phyloP scores from a whole-genome alignment of 1,284 basidiomycete genomes.

The Ceratobasidium theobromae region DNA sequence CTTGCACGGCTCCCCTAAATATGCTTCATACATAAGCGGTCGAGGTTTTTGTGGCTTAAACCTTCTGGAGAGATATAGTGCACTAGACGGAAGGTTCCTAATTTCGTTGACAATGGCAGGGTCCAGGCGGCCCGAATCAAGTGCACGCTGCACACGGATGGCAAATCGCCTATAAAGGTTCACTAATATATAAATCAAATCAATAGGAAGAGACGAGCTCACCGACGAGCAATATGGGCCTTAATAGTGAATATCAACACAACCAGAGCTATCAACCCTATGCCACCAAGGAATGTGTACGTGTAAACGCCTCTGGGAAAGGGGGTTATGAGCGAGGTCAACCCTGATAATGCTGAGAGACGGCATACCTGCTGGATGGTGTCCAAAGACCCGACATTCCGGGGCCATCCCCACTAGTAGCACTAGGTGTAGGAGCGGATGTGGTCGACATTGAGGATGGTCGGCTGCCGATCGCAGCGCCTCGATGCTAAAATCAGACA shows the following conservation, averaged over 20 bases:
- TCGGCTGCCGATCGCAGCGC: neutral
- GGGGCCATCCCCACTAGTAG: neutral
- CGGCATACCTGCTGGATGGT: neutral
- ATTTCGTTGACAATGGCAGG: constrained; percentile 4
- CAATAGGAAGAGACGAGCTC: neutral
- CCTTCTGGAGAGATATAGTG: constrained; percentile 13
- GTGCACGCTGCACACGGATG: constrained; percentile 9
- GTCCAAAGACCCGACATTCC: neutral
- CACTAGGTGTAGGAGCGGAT: neutral
- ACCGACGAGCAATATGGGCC: neutral
- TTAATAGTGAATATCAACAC: constrained; percentile 8
- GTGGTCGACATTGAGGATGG: neutral
- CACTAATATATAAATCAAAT: neutral
- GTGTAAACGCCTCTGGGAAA: constrained; percentile 11
- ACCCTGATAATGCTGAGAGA: too few species aligned
- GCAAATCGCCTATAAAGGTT: constrained; percentile 8
- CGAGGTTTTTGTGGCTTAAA: neutral
- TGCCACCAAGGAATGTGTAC: constrained; percentile 15
- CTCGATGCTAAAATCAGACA: neutral
- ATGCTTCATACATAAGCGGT: constrained; percentile 4
- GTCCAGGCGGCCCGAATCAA: constrained; percentile 13
- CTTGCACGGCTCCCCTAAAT: neutral
- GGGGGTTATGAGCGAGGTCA: too few species aligned
- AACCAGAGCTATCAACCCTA: neutral
- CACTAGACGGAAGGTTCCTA: constrained; percentile 5